Base-by-base conservation (phyloP, 257 asterid species). In the Salvia splendens region DNA sequence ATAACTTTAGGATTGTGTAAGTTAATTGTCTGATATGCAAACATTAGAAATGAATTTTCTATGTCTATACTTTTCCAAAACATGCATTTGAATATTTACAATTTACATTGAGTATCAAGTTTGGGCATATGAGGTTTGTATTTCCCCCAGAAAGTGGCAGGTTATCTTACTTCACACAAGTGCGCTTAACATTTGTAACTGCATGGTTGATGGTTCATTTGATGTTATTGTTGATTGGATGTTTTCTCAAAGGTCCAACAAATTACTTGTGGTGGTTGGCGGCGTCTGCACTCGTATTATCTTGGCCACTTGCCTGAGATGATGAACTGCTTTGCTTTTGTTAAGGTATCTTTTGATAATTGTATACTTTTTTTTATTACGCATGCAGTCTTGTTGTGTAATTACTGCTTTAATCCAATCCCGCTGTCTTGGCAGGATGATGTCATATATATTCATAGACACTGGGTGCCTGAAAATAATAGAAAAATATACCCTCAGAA, bases 211-310 rank as follows among this genome's bases (percentile, higher is more conserved):
- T 8, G 67, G 46, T 54, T 70, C 40, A 74, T 36, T 5, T 56
- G 49, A 65, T 61, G 41, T 53, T 61, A 55, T 61, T 65, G 42
- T 58, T 60, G 70, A 65, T 71, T 64, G 64, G 58, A 65, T 75
- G 50, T 73, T 73, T 73, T 76, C 46, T 51, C 71, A 67, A 61
- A 93, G 98, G 98, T 86, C 60, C 63, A 80, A 47, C 87, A 86
- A 81, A 79, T 90, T 69, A 73, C 86, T 49, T 93, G 99, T 64
- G 99, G 99, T 71, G 99, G 99, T 79, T 89, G 99, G 96, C 84
- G 97, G 67, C 99, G 99, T 46, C 99, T 97, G 78, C 91, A 88
- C 85, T 87, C 99, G 77, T 90, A 74, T 80, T 90, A 79, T 76
- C 83, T 88, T 68, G 99, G 99, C 61, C 78, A 75, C 68, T 52